A percentile compares a stretch with the other conserved stretches of the same genome.
These are phyloP conservation scores for Fusarium sp. DNA, from an alignment of 2,329 filamentous ascomycete species.

Conservation along the genomic window DNA sequence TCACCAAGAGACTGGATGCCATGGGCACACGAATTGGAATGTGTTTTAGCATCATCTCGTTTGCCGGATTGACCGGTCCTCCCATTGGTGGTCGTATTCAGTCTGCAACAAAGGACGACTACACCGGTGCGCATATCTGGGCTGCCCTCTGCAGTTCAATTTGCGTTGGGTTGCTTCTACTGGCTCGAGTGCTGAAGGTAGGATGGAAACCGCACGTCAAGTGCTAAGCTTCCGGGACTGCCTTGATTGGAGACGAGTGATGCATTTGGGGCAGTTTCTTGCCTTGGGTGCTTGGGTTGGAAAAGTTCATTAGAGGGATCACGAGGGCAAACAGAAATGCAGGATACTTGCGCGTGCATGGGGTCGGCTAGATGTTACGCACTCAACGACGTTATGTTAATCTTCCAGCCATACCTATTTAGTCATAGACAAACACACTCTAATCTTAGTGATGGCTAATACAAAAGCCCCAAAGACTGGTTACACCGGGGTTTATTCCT, in stretches of 20 bases:
- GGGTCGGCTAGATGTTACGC: not conserved
- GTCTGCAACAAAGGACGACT: slow-evolving; percentile 40
- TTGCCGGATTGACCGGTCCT: slow-evolving; percentile 54
- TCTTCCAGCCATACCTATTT: not conserved
- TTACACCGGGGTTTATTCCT: not conserved
- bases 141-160: slow-evolving; percentile 47
- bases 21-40: slow-evolving; percentile 56
- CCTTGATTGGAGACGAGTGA: not conserved
- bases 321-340: not conserved
- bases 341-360: not conserved
- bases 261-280: not conserved
- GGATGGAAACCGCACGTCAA: slow-evolving; percentile 35
- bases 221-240: slow-evolving; percentile 17
- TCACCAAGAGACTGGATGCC: slow-evolving; percentile 53
- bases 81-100: slow-evolving; percentile 52
- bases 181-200: slow-evolving; percentile 26
- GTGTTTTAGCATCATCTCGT: slow-evolving; percentile 54
- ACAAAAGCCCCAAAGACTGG: not conserved
- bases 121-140: slow-evolving; percentile 49
- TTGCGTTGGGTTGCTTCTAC: slow-evolving; percentile 35
- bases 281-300: not conserved
- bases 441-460: not conserved
- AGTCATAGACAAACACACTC: not conserved
- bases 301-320: not conserved
- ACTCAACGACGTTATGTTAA: not conserved